Evolutionary conservation across 768 basidiomycete genomes (phyloP).

Genomic region (Podaxis mareebaensis): DNA sequence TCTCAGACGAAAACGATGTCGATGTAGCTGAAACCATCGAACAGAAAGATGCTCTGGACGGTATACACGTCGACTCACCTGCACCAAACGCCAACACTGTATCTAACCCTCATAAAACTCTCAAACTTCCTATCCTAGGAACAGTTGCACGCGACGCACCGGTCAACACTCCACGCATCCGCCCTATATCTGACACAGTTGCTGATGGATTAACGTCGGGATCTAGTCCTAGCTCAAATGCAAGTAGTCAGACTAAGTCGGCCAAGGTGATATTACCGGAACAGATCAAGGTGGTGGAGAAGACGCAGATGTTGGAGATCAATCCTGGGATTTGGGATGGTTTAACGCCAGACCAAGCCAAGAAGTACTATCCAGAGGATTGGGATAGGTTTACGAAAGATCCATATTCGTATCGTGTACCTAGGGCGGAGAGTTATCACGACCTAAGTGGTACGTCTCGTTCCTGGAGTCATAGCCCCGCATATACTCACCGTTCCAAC

Average conservation of each 20-base stretch:
- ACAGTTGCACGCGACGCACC: constrained; percentile 11
- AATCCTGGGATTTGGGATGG: constrained; percentile 99
- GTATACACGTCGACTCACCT: not conserved
- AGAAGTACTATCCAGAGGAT: constrained; percentile 89
- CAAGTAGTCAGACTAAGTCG: not conserved
- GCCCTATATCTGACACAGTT: not conserved
- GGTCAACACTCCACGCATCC: constrained; percentile 10
- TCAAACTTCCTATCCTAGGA: constrained; percentile 1
- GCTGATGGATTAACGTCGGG: not conserved
- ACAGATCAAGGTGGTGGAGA: constrained; percentile 84
- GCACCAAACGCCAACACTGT: not conserved
- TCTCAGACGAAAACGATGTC: constrained; percentile 6
- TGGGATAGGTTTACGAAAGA: constrained; percentile 92
- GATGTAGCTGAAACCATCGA: not conserved
- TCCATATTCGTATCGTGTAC: constrained; percentile 90
- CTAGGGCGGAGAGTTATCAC: constrained; percentile 96
- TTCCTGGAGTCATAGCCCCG: not conserved
- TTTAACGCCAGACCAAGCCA: constrained; percentile 84
- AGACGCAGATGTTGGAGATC: constrained; percentile 96
- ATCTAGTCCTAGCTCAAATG: not conserved
- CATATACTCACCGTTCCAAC: not conserved
- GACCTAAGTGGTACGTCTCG: constrained; percentile 70
- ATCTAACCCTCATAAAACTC: not conserved
- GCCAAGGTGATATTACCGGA: not conserved
- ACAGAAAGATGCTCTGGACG: constrained; percentile 6